Conservation (phyloP, 305 asterid species). For the Stenogyne calaminthoides region DNA sequence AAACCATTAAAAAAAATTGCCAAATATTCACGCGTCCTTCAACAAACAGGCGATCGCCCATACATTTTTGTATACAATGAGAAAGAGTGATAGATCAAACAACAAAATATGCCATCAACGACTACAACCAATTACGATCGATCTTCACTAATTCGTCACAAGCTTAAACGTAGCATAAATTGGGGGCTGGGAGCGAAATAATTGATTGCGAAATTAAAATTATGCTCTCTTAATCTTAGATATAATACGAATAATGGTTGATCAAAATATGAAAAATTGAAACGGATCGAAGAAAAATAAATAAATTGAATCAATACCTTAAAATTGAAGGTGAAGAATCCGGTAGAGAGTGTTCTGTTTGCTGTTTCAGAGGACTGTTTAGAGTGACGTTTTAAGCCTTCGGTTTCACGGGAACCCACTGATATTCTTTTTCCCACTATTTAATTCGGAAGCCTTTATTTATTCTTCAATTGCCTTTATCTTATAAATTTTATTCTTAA, state of each 20-base stretch:
- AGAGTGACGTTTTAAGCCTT: neutral
- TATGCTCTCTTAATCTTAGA: conserved; percentile 1
- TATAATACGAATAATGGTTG: neutral
- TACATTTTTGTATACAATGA: neutral
- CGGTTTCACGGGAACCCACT: neutral
- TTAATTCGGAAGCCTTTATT: too few relatives aligned
- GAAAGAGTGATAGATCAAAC: conserved; percentile 14
- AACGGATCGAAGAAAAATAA: neutral
- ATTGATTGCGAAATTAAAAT: neutral
- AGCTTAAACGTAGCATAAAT: neutral
- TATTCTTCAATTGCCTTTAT: too few relatives aligned
- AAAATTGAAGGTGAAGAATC: conserved; percentile 25
- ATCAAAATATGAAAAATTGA: neutral
- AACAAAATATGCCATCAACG: neutral
- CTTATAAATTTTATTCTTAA: too few relatives aligned
- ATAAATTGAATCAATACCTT: conserved; percentile 26
- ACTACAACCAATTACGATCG: neutral
- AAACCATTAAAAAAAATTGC: neutral
- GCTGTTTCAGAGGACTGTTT: conserved; percentile 9
- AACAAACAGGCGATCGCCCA: neutral
- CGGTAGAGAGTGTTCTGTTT: neutral
- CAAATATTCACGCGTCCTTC: conserved; percentile 2
- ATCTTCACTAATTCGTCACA: conserved; percentile 13
- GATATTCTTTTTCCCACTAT: neutral
- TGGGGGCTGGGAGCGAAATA: neutral